Conservation (phyloP, 768 basidiomycete genomes). For the Steccherinum ochraceum region DNA sequence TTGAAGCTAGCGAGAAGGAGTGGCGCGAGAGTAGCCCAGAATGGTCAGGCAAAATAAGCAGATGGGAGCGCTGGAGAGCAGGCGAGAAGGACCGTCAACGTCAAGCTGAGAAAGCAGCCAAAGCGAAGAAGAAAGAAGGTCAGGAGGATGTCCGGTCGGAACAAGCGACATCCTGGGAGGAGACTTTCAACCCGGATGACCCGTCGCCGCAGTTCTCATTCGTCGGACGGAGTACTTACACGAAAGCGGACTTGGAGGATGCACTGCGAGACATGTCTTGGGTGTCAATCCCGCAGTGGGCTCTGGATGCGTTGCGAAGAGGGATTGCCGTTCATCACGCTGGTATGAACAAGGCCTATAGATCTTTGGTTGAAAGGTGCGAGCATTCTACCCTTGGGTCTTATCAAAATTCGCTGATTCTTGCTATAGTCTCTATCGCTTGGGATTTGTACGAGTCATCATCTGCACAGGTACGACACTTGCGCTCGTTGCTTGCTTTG, state of each 20-base stretch:
- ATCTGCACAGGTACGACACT: constrained; percentile 49
- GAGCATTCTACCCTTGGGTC: constrained; percentile 1
- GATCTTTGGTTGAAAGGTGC: constrained; percentile 52
- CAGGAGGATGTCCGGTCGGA: constrained; percentile 21
- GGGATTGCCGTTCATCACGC: constrained; percentile 68
- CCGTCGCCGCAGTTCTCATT: constrained; percentile 60
- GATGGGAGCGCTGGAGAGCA: constrained; percentile 45
- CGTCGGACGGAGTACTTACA: constrained; percentile 38
- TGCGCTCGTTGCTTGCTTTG: background rate
- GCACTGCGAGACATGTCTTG: constrained; percentile 37
- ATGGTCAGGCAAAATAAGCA: constrained; percentile 44
- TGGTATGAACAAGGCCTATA: constrained; percentile 61
- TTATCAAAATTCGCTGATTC: background rate
- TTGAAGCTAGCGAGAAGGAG: constrained; percentile 37
- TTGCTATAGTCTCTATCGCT: constrained; percentile 47
- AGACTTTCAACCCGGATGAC: constrained; percentile 49
- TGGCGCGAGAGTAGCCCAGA: constrained; percentile 42
- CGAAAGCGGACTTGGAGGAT: constrained; percentile 40
- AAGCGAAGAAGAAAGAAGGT: constrained; percentile 27
- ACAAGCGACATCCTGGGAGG: constrained; percentile 37
- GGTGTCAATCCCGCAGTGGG: constrained; percentile 33
- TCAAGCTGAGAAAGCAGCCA: constrained; percentile 32
- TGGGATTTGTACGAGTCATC: constrained; percentile 56
- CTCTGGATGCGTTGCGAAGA: constrained; percentile 40
- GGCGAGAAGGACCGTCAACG: constrained; percentile 44